Base-by-base conservation (phyloP, 305 asterid species). In the Solanum chacoense region DNA sequence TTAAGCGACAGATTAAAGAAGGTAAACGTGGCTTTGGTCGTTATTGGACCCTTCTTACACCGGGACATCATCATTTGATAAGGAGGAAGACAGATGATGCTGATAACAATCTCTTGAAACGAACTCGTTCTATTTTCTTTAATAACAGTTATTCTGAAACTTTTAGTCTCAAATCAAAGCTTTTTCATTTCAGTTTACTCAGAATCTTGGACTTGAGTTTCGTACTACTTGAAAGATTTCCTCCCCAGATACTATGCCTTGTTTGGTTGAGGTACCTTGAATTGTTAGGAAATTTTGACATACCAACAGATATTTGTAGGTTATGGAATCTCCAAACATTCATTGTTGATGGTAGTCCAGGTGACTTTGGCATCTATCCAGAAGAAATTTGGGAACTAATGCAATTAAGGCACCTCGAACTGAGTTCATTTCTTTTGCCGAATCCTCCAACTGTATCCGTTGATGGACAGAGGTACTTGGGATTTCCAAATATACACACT, bases 161-260 rank as follows among this genome's bases (percentile, higher is more conserved):
- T 22, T 22, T 22, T 77, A 2, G 6, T 37, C 59, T 36, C 10
- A 2, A 78, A 11, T n/a, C 34, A 37, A 3, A 7, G 32, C 35
- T 78, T 37, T 1, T 0, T 78, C 34, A 38, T 78, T 78, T 78
- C 22, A 78, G 13, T 6, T 37, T 78, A 37, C 22, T 78, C 35
- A 78, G 59, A 78, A 13, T 78, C 85, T 38, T 78, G 85, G 85
- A 78, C n/a, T 78, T 78, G 85, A n/a, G n/a, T n/a, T 1, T 0
- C n/a, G 6, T 22, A 36, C 2, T 0, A 0, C 1, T 37, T 12
- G 0, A 22, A 4, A 0, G 0, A 1, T 24, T 37, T 31, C 34
- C 59, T n/a, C 7, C 11, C 3, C 22, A 78, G 59, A 78, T 78
- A 37, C n/a, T 78, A n/a, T 22, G 34, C 84, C 85, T 78, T 55